Evolutionary conservation across 139 green algal genomes (phyloP), one percentile per base, ranked within the genome.

Genomic region (Chlamydomonas sp.): DNA sequence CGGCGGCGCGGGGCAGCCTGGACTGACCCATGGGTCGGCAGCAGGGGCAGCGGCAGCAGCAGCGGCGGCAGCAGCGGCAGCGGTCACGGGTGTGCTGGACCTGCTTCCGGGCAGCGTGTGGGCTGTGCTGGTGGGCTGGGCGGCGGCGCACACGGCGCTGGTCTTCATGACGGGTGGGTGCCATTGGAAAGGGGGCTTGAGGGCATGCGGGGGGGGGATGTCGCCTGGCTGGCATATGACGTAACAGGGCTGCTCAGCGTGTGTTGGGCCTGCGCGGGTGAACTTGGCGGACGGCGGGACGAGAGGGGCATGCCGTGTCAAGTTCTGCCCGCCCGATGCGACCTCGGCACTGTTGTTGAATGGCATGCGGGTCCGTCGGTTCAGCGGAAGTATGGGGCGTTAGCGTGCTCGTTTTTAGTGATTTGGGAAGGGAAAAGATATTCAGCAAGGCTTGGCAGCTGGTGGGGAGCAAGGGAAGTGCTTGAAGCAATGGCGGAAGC

Each of bases 141-240:
- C 77, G 64, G 64, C 16, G 18, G 77, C 76, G 9, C 84, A 89
- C 59, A 8, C 6, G 58, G 84, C 84, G 1, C 84, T 89, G 4
- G 58, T 78, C 10, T 89, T 89, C 84, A 83, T 89, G 76, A 89
- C 84, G 5, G 84, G 84, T 89, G 74, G 4, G 82, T 15, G 71
- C 71, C 20, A 31, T 74, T 16, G 17, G 68, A 5, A 31, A 9
- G 4, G 5, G 16, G 1, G 31, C 6, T 16, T 5, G 6, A 7
- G 68, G n/a, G 68, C 16, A 31, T 2, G 31, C 1, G 68, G 10
- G 0, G 10, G 10, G 7, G 8, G 10, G 6, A n/a, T 72, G 67
- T 14, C 17, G 18, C 12, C 67, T 4, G 67, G 17, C 67, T 18
- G 67, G 7, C 67, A 14, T 10, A 20, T 14, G 3, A 14, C 67